Conservation (phyloP, 495 filamentous ascomycete genomes). For the Daldinia caldariorum region DNA sequence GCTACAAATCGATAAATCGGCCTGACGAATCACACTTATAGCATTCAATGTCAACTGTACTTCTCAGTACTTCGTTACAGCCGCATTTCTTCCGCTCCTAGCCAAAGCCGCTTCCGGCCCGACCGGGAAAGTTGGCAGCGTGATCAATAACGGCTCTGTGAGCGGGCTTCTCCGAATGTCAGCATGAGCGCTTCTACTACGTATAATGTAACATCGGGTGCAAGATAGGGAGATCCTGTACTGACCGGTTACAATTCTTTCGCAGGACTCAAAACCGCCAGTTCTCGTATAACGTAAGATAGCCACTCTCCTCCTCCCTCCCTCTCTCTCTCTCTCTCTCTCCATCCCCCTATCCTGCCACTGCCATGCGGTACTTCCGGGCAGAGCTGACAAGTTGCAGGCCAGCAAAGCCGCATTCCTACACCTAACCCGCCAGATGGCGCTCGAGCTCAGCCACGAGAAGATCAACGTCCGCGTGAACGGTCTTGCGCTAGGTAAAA, state of each 20-base stretch:
- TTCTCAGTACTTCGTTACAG: slow-evolving; percentile 66
- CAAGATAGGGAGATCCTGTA: background rate
- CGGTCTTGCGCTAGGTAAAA: slow-evolving; percentile 76
- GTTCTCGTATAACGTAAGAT: slow-evolving; percentile 70
- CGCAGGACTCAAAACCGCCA: slow-evolving; percentile 69
- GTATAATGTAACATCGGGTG: background rate
- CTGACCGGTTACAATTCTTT: too few relatives aligned
- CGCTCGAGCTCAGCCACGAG: slow-evolving; percentile 51
- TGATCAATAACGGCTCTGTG: slow-evolving; percentile 67
- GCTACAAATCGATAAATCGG: slow-evolving; percentile 22
- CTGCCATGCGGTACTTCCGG: background rate
- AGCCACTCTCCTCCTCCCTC: too few relatives aligned
- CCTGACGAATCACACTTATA: slow-evolving; percentile 55
- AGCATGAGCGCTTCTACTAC: slow-evolving; percentile 9
- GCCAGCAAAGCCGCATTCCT: slow-evolving; percentile 77
- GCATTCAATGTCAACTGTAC: slow-evolving; percentile 81
- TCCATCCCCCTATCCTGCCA: too few relatives aligned
- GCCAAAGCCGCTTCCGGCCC: slow-evolving; percentile 57
- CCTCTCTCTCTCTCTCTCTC: too few relatives aligned
- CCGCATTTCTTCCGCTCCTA: slow-evolving; percentile 57
- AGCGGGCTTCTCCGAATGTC: slow-evolving; percentile 55
- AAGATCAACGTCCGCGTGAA: slow-evolving; percentile 69
- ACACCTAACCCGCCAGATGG: slow-evolving; percentile 69
- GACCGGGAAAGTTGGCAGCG: slow-evolving; percentile 62
- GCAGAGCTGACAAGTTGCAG: slow-evolving; percentile 17